These are phyloP conservation scores for Penicillium sp. DNA, from an alignment of 2,329 filamentous ascomycete genomes.

Conservation along the genomic window DNA sequence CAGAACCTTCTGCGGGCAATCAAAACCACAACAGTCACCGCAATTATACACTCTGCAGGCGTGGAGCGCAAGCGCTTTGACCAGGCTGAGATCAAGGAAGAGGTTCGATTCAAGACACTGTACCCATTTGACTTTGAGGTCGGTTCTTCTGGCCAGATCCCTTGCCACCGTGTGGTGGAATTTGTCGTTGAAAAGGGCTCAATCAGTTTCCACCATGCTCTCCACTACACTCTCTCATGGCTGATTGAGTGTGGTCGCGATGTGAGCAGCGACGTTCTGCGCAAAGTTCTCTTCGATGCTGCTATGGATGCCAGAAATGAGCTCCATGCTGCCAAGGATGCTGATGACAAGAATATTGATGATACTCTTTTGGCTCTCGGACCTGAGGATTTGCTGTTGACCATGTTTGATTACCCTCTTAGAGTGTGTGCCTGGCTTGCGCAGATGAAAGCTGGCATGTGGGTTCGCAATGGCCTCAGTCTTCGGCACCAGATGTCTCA, in stretches of 20 bases:
- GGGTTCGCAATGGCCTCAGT: conserved; percentile 97
- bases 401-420: conserved; percentile 88
- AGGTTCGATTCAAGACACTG: conserved; percentile 77
- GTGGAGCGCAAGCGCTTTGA: conserved; percentile 84
- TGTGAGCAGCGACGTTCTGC: conserved; percentile 68
- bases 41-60: conserved; percentile 87
- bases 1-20: conserved; percentile 70
- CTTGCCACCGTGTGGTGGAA: conserved; percentile 70
- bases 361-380: conserved; percentile 49
- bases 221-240: conserved; percentile 97
- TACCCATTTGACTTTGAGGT: conserved; percentile 77
- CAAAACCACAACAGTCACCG: conserved; percentile 68
- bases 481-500: conserved; percentile 92
- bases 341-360: conserved; percentile 56
- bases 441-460: conserved; percentile 98
- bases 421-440: conserved; percentile 94
- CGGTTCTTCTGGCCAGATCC: conserved; percentile 42
- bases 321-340: conserved; percentile 64
- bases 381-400: conserved; percentile 78
- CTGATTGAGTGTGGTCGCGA: conserved; percentile 84
- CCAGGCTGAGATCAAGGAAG: conserved; percentile 83
- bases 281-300: conserved; percentile 69
- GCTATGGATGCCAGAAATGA: conserved; percentile 48
- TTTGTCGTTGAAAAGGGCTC: conserved; percentile 86
- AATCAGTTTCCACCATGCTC: conserved; percentile 95